phyloP scores from a whole-genome alignment of 2,329 filamentous ascomycete species.

The Pyricularia grisea region DNA sequence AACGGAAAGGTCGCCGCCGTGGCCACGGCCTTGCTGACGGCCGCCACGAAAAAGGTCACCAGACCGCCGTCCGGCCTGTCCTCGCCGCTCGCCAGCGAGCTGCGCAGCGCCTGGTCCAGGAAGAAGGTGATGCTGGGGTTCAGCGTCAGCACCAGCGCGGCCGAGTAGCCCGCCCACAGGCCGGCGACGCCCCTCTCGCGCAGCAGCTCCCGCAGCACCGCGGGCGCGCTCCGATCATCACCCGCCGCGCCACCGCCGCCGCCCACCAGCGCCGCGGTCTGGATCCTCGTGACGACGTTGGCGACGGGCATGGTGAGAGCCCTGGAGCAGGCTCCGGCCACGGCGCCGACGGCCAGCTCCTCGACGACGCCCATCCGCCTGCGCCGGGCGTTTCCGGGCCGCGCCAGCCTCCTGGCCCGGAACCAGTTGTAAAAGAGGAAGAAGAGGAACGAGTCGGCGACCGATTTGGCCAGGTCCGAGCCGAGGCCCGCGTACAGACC shows the following conservation, averaged over 20 bases:
- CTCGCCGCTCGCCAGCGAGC: neutral
- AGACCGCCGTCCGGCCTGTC: constrained; percentile 9
- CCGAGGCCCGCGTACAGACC: constrained; percentile 62
- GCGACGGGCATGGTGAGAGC: constrained; percentile 71
- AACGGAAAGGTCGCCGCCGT: constrained; percentile 77
- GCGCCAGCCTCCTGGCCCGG: constrained; percentile 20
- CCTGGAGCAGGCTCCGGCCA: constrained; percentile 67
- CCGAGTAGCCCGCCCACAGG: constrained; percentile 85
- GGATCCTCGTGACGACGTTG: constrained; percentile 74
- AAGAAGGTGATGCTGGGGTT: constrained; percentile 85
- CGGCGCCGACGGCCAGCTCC: constrained; percentile 64
- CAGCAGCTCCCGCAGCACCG: constrained; percentile 53
- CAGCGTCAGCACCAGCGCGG: constrained; percentile 67
- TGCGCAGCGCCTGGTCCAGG: constrained; percentile 55
- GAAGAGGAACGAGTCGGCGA: constrained; percentile 74
- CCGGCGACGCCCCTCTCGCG: constrained; percentile 62
- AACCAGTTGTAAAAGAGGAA: constrained; percentile 66
- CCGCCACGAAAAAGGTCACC: constrained; percentile 47
- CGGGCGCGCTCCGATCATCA: constrained; percentile 22
- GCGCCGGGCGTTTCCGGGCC: constrained; percentile 17
- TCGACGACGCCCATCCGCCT: constrained; percentile 51
- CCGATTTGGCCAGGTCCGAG: constrained; percentile 56
- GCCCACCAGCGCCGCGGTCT: constrained; percentile 46
- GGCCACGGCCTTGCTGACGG: constrained; percentile 68
- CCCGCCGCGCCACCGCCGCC: constrained; percentile 23